Base-by-base conservation (phyloP, 2,329 filamentous ascomycete species). In the Colletotrichum sp. region DNA sequence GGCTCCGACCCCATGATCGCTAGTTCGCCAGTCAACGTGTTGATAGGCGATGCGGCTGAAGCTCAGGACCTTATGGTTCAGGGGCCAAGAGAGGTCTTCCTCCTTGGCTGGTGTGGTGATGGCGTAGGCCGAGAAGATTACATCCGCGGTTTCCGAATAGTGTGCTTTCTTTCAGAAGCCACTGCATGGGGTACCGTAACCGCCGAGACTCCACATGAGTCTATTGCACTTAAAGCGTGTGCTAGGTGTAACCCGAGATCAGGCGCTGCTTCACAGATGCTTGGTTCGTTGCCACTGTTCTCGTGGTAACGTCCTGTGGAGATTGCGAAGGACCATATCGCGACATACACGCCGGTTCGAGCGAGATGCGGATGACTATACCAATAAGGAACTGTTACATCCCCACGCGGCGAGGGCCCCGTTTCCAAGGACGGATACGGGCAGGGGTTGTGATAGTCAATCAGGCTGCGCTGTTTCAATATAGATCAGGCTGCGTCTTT, bases 51-150 rank as follows among this genome's bases (percentile, higher is more conserved):
- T 36, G 39, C 11, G 39, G 44, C 44, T 48, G 44, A 48, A 48
- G 19, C 44, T 22, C 19, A 13, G 11, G 19, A 48, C 1, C 5
- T 1, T 11, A 1, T n/a, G 1, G 19, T n/a, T 1, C 39, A n/a
- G 39, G 39, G 5, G 39, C 1, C 1, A 44, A 0, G 19, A 3
- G 39, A 4, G 44, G 19, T 48, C 44, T n/a, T 4, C 11, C 44
- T 48, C 44, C 19, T 48, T 48, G 44, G 44, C 44, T 22, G 19
- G 1, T 13, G n/a, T 2, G 0, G 44, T 48, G 19, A 48, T 48
- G 19, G 44, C 44, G 19, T 48, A n/a, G 44, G 44, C 44, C 44
- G 44, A 48, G 44, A 0, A 22, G 0, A 22, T 22, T 0, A 48
- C 2, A 0, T 7, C 44, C 44, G 19, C 44, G 19, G 11, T 48